Evolutionary conservation across 2,329 filamentous ascomycete genomes (phyloP).

Genomic region (Aspergillus oerlinghausenensis): DNA sequence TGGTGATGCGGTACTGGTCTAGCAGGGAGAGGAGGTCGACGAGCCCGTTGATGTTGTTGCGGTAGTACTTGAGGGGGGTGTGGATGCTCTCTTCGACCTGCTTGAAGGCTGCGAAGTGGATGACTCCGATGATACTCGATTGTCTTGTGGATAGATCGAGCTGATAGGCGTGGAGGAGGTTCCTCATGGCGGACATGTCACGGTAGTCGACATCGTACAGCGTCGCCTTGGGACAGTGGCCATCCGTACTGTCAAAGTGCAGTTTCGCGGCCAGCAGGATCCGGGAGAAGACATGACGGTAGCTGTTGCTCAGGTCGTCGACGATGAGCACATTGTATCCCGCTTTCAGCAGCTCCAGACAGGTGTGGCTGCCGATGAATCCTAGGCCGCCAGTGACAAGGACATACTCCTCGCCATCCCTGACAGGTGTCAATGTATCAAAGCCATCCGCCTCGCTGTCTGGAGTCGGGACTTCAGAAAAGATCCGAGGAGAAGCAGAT

Average conservation of each 20-base stretch:
- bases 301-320: constrained; percentile 40
- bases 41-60: constrained; percentile 63
- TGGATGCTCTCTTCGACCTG: constrained; percentile 61
- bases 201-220: constrained; percentile 48
- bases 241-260: constrained; percentile 32
- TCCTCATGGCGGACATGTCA: constrained; percentile 38
- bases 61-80: constrained; percentile 60
- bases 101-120: constrained; percentile 66
- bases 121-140: constrained; percentile 58
- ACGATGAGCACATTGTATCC: constrained; percentile 40
- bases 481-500: neutral
- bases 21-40: constrained; percentile 56
- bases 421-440: neutral
- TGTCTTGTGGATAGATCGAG: constrained; percentile 28
- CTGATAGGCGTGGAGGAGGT: constrained; percentile 41
- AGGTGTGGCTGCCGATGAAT: constrained; percentile 42
- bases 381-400: constrained; percentile 41
- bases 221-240: constrained; percentile 41
- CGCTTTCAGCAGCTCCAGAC: constrained; percentile 38
- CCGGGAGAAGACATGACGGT: constrained; percentile 31
- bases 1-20: constrained; percentile 58
- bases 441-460: neutral
- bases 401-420: constrained; percentile 35
- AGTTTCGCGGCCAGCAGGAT: constrained; percentile 31
- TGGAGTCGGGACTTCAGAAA: neutral